phyloP scores from a whole-genome alignment of 1,284 basidiomycete genomes.

The Ustilago xerochloae region DNA sequence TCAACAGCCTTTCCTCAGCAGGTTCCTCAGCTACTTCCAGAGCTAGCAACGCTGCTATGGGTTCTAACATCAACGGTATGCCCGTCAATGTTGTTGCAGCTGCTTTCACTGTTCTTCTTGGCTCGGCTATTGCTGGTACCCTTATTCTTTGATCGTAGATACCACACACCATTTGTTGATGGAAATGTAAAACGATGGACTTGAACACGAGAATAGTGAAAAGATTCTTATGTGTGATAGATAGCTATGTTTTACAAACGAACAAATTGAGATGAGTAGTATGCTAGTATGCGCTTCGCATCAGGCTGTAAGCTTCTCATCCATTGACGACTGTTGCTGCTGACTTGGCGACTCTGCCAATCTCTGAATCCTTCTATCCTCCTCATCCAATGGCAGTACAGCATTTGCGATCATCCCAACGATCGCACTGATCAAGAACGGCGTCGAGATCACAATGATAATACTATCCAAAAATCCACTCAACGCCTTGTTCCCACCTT shows the following conservation, averaged over 20 bases:
- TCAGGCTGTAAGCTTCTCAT: constrained; percentile 33
- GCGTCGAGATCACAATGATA: constrained; percentile 75
- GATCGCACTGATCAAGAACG: constrained; percentile 77
- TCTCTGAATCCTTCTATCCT: constrained; percentile 38
- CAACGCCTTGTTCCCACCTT: constrained; percentile 72
- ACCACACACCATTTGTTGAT: neutral
- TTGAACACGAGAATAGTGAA: neutral
- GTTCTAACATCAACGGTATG: neutral
- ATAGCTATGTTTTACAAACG: no score
- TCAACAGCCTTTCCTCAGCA: neutral
- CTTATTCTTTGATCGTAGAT: constrained; percentile 19
- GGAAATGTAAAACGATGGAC: neutral
- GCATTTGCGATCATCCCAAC: constrained; percentile 62
- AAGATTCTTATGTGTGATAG: no score
- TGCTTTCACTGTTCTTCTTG: constrained; percentile 13
- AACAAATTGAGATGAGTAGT: no score
- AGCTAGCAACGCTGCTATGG: constrained; percentile 1
- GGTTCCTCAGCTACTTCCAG: constrained; percentile 1
- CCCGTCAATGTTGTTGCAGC: constrained; percentile 12
- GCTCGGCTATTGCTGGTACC: constrained; percentile 21
- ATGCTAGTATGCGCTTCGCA: no score
- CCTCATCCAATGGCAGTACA: constrained; percentile 55
- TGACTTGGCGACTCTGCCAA: neutral
- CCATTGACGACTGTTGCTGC: constrained; percentile 1
- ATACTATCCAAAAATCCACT: constrained; percentile 81